Conservation (phyloP, 2,329 filamentous ascomycete genomes). For the Aureobasidium sp. region DNA sequence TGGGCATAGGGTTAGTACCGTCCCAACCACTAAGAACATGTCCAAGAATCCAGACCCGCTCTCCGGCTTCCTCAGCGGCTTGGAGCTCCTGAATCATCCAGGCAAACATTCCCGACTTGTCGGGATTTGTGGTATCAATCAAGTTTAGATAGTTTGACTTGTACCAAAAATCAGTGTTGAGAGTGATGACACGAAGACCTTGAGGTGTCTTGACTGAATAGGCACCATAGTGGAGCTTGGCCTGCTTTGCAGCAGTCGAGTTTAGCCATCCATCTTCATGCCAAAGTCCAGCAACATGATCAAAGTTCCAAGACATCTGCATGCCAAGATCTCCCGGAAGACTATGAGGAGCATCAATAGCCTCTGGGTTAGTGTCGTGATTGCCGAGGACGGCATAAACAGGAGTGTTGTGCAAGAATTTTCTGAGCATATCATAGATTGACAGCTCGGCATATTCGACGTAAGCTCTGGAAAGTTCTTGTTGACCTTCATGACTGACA, state of each 20-base stretch:
- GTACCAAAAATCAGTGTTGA: slow-evolving; percentile 49
- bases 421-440: slow-evolving; percentile 50
- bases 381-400: slow-evolving; percentile 53
- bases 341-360: slow-evolving; percentile 47
- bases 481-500: slow-evolving; percentile 48
- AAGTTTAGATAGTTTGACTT: slow-evolving; percentile 42
- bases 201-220: slow-evolving; percentile 50
- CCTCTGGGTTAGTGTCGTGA: slow-evolving; percentile 50
- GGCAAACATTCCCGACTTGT: slow-evolving; percentile 42
- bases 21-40: slow-evolving; percentile 52
- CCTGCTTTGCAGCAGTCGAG: slow-evolving; percentile 38
- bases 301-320: slow-evolving; percentile 52
- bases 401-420: slow-evolving; percentile 47
- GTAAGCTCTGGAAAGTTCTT: slow-evolving; percentile 46
- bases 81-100: slow-evolving; percentile 49
- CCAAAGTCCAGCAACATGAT: slow-evolving; percentile 51
- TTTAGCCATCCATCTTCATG: slow-evolving; percentile 51
- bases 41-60: slow-evolving; percentile 50
- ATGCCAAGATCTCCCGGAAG: slow-evolving; percentile 47
- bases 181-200: slow-evolving; percentile 46
- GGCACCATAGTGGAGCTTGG: slow-evolving; percentile 48
- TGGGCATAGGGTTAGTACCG: slow-evolving; percentile 43
- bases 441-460: slow-evolving; percentile 48
- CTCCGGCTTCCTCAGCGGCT: slow-evolving; percentile 45
- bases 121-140: slow-evolving; percentile 47